A percentile compares a stretch with the other conserved stretches of the same genome.
Conservation (phyloP, 179 eudicot species). For the Silene coronaria region DNA sequence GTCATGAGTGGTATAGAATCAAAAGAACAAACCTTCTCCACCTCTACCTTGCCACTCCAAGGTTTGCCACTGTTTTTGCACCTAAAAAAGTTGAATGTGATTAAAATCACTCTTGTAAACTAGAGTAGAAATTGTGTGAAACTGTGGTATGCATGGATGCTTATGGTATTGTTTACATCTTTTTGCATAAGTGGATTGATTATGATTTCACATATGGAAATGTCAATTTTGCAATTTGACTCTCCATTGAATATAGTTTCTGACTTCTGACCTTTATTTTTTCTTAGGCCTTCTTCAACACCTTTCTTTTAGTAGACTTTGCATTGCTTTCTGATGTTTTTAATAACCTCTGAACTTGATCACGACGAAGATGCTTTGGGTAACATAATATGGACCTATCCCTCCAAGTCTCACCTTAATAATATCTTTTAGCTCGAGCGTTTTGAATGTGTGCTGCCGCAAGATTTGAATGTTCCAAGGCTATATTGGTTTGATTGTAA, state of each 20-base stretch:
- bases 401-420: conserved; percentile 11
- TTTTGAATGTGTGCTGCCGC: conserved; percentile 6
- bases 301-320: not conserved
- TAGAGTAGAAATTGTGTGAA: too few species aligned
- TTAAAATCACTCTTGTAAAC: too few species aligned
- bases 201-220: not conserved
- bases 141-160: too few species aligned
- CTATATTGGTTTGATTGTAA: conserved; percentile 19
- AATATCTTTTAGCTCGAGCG: conserved; percentile 11
- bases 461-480: conserved; percentile 17
- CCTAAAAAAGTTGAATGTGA: too few species aligned
- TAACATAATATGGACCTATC: conserved; percentile 11
- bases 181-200: not conserved
- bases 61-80: too few species aligned
- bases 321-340: not conserved
- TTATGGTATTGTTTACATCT: too few species aligned
- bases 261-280: not conserved
- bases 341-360: not conserved
- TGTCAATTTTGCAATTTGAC: not conserved
- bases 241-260: conserved; percentile 1
- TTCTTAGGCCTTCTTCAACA: not conserved
- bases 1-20: too few species aligned
- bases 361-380: not conserved
- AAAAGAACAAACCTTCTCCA: too few species aligned
- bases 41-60: too few species aligned